Evolutionary conservation across 176 grass and related monocot species (phyloP).

Genomic region (Ananas comosus): DNA sequence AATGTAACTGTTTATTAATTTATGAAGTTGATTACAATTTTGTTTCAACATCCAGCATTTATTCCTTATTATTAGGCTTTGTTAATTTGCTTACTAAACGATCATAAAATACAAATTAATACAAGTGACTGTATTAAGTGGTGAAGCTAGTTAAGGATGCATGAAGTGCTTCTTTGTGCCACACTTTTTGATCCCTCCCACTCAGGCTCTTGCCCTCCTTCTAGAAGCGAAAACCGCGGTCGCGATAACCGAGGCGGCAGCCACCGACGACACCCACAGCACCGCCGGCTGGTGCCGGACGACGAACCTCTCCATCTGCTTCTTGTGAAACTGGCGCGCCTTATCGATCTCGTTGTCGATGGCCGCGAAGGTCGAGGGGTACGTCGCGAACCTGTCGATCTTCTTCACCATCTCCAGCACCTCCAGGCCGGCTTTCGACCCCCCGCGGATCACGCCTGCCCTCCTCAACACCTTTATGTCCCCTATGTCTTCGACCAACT

Average conservation of each 20-base stretch:
- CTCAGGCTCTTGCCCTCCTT: conserved; percentile 3
- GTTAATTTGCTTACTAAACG: too few relatives aligned
- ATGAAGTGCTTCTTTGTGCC: too few relatives aligned
- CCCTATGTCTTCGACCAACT: conserved; percentile 26
- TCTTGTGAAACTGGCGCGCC: conserved; percentile 22
- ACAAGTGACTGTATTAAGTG: too few relatives aligned
- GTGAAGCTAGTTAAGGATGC: too few relatives aligned
- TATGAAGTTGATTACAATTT: too few relatives aligned
- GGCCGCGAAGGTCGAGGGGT: conserved; percentile 42
- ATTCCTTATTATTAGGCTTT: too few relatives aligned
- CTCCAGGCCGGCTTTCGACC: conserved; percentile 14
- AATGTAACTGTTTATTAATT: too few relatives aligned
- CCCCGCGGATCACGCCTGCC: conserved; percentile 24
- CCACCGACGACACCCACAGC: conserved; percentile 33
- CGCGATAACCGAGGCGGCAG: conserved; percentile 27
- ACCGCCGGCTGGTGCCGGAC: conserved; percentile 35
- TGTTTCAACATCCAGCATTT: too few relatives aligned
- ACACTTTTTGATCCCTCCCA: neutral
- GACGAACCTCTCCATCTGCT: conserved; percentile 39
- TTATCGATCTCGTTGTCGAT: conserved; percentile 34
- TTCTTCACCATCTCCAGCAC: conserved; percentile 32
- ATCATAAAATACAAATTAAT: too few relatives aligned
- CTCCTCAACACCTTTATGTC: conserved; percentile 30
- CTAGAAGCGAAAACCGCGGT: conserved; percentile 25
- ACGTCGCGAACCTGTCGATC: conserved; percentile 32